Conservation (phyloP, 2,329 filamentous ascomycete species). For the Hirsutella rhossiliensis region DNA sequence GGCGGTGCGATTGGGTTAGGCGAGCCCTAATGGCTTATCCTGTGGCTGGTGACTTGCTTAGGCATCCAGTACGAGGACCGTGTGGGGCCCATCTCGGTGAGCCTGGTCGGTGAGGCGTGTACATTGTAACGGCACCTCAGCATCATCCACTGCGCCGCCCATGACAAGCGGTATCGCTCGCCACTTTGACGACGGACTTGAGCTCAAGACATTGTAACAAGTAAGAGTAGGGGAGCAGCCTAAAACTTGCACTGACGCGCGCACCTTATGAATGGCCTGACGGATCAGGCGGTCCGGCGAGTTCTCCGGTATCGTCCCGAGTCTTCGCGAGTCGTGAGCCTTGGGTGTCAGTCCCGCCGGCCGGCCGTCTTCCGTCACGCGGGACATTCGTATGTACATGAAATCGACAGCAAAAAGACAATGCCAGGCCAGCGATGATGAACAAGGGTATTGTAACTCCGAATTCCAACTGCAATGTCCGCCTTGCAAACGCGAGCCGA, state of each 20-base stretch:
- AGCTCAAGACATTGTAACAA: too few species aligned
- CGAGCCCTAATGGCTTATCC: slow-evolving; percentile 17
- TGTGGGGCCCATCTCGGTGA: background rate
- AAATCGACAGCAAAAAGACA: background rate
- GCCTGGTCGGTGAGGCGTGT: background rate
- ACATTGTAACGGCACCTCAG: background rate
- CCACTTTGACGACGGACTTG: too few species aligned
- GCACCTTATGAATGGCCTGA: too few species aligned
- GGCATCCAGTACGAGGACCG: background rate
- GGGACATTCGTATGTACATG: background rate
- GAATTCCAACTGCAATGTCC: background rate
- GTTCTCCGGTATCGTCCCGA: too few species aligned
- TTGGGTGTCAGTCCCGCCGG: too few species aligned
- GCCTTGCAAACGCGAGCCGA: background rate
- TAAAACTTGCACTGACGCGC: too few species aligned
- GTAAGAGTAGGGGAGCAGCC: too few species aligned
- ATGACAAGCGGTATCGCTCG: too few species aligned
- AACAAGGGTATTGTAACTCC: slow-evolving; percentile 1
- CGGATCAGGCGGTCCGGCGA: too few species aligned
- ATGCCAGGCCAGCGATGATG: background rate
- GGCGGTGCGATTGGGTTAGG: slow-evolving; percentile 15
- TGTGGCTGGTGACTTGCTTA: background rate
- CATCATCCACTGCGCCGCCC: too few species aligned
- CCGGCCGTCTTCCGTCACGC: too few species aligned
- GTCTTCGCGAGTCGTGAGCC: too few species aligned